These are phyloP conservation scores for Verticillium klebahnii DNA, from an alignment of 2,329 filamentous ascomycete species.

Conservation along the genomic window DNA sequence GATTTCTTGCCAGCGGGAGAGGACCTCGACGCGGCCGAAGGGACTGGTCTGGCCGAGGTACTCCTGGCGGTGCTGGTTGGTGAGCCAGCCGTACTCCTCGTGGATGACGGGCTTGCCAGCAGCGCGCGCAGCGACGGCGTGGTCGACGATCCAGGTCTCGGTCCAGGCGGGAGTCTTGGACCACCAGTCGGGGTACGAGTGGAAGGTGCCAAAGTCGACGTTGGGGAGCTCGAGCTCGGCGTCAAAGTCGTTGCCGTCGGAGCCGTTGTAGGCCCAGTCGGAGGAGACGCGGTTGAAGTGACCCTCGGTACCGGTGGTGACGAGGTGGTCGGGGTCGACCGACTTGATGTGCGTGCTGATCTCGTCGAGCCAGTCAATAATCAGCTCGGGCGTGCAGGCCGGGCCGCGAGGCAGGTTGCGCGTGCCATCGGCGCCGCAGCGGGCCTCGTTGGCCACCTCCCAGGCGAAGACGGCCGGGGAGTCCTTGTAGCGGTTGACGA, in stretches of 20 bases:
- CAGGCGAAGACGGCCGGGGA: slow-evolving; percentile 60
- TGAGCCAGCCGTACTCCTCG: slow-evolving; percentile 53
- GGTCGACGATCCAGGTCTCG: slow-evolving; percentile 50
- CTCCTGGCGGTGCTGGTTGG: slow-evolving; percentile 39
- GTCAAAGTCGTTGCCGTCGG: slow-evolving; percentile 50
- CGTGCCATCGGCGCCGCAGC: slow-evolving; percentile 39
- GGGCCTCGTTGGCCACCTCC: slow-evolving; percentile 62
- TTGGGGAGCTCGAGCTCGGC: slow-evolving; percentile 40
- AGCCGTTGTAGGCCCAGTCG: slow-evolving; percentile 41
- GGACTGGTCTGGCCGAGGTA: slow-evolving; percentile 38
- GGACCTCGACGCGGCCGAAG: slow-evolving; percentile 36
- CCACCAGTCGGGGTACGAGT: slow-evolving; percentile 54
- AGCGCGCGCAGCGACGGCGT: slow-evolving; percentile 36
- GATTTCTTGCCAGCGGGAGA: slow-evolving; percentile 46
- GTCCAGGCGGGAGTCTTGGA: slow-evolving; percentile 47
- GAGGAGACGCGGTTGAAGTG: slow-evolving; percentile 42
- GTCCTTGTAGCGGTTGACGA: slow-evolving; percentile 55
- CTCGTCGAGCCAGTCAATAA: slow-evolving; percentile 46
- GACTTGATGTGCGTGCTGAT: slow-evolving; percentile 51
- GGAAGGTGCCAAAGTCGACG: slow-evolving; percentile 51
- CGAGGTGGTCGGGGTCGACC: slow-evolving; percentile 46
- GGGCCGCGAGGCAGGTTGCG: slow-evolving; percentile 39
- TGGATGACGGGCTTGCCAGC: slow-evolving; percentile 49
- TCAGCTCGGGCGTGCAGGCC: slow-evolving; percentile 33
- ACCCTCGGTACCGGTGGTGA: slow-evolving; percentile 55